phyloP scores from a whole-genome alignment of 306 rosid species.

The Quercus parvula region DNA sequence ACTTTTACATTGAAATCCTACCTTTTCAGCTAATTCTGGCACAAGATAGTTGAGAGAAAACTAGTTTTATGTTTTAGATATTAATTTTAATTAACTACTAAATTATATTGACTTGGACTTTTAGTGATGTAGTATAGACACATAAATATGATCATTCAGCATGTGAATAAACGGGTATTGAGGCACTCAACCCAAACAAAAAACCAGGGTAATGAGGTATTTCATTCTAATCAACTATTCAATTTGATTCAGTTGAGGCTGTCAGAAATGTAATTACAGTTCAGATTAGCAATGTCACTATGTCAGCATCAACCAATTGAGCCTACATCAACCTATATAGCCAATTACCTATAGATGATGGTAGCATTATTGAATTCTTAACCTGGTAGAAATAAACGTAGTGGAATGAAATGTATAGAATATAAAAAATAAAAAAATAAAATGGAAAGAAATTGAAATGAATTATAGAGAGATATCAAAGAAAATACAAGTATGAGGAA shows the following conservation, averaged over 20 bases:
- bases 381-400: background rate
- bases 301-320: too few species aligned
- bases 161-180: background rate
- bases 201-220: too few species aligned
- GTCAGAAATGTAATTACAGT: background rate
- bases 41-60: background rate
- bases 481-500: too few species aligned
- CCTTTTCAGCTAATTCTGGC: background rate
- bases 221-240: background rate
- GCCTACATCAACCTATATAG: too few species aligned
- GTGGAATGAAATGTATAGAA: too few species aligned
- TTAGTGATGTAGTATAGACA: background rate
- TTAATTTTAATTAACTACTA: background rate
- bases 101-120: background rate
- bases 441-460: too few species aligned
- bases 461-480: too few species aligned
- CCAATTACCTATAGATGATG: too few species aligned
- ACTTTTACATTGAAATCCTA: background rate
- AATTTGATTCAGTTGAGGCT: background rate
- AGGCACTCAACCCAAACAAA: background rate
- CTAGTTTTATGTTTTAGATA: background rate
- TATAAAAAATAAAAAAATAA: too few species aligned
- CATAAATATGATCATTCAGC: background rate
- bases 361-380: background rate
- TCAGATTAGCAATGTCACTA: background rate